These are phyloP conservation scores for Euphorbia celastroides DNA, from an alignment of 441 rosid species.

Conservation along the genomic window DNA sequence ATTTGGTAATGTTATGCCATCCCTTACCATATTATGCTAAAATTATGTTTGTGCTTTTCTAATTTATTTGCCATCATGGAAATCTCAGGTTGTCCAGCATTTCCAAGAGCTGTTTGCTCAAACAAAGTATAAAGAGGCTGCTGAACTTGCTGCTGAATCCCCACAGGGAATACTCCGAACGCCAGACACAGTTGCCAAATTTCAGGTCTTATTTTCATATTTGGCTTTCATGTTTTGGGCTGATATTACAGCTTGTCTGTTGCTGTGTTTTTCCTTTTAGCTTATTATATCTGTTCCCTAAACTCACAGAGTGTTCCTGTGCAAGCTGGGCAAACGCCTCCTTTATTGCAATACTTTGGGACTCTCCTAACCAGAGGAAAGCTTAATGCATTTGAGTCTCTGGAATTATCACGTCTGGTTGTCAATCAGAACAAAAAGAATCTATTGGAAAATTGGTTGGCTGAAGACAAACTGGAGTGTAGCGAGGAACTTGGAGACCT, in stretches of 20 bases:
- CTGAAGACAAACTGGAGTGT: constrained; percentile 98
- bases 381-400: constrained; percentile 93
- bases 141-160: constrained; percentile 99
- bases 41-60: not conserved
- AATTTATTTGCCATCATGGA: constrained; percentile 22
- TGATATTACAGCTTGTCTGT: not conserved
- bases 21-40: not conserved
- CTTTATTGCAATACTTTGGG: constrained; percentile 96
- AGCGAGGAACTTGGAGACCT: constrained; percentile 99
- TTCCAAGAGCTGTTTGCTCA: constrained; percentile 99
- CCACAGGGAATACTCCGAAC: constrained; percentile 98
- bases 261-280: too few relatives aligned
- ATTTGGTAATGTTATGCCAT: constrained; percentile 4
- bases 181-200: constrained; percentile 97
- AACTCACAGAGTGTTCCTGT: constrained; percentile 94
- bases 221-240: not conserved
- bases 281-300: constrained; percentile 9
- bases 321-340: constrained; percentile 99
- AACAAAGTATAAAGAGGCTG: constrained; percentile 99
- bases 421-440: constrained; percentile 99
- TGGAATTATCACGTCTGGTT: constrained; percentile 97
- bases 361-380: constrained; percentile 95
- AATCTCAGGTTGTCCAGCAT: constrained; percentile 88
- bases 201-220: constrained; percentile 60
- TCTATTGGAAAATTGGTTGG: constrained; percentile 97